Evolutionary conservation across 306 rosid genomes (phyloP).

Genomic region (Hippophae tibetana): DNA sequence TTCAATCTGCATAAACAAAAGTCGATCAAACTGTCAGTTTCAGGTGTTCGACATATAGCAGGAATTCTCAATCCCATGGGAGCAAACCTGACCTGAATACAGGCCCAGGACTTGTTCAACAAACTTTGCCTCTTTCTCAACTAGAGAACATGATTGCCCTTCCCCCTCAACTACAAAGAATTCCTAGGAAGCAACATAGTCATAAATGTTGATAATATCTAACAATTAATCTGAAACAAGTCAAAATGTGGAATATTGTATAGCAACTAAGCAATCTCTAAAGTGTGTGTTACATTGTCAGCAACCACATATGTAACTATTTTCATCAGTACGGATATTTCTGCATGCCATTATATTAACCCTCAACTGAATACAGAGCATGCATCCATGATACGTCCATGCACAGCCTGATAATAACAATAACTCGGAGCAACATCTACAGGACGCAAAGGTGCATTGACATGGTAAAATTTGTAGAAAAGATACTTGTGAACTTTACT

Average conservation of each 20-base stretch:
- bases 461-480: no score
- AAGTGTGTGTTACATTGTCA: no score
- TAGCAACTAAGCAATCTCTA: background rate
- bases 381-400: no score
- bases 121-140: slow-evolving; percentile 36
- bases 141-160: slow-evolving; percentile 42
- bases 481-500: no score
- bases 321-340: background rate
- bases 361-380: no score
- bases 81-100: slow-evolving; percentile 44
- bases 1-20: slow-evolving; percentile 31
- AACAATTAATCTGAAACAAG: background rate
- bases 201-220: background rate
- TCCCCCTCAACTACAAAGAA: slow-evolving; percentile 47
- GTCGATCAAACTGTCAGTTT: slow-evolving; percentile 3
- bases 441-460: no score
- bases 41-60: background rate
- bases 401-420: no score
- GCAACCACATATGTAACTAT: background rate
- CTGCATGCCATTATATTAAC: background rate
- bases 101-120: slow-evolving; percentile 35
- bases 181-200: slow-evolving; percentile 27
- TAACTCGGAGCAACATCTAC: no score
- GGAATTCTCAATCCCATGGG: slow-evolving; percentile 1
- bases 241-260: background rate